These are phyloP conservation scores for Phytophthora fragariaefolia DNA, from an alignment of 352 stramenopile species.

Conservation along the genomic window DNA sequence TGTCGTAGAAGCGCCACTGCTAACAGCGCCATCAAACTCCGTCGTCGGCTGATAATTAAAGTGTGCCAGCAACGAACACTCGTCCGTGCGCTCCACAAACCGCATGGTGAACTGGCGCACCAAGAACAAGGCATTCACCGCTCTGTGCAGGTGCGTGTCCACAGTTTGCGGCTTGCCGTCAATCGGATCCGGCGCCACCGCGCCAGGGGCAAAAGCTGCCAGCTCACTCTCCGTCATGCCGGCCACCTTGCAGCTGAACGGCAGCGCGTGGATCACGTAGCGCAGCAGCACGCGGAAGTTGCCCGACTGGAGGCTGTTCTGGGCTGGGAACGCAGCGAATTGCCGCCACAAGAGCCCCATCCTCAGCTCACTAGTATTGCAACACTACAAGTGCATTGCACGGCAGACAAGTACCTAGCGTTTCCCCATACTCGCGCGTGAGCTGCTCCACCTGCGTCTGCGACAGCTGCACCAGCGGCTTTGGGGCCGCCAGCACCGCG, in stretches of 20 bases:
- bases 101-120: constrained; percentile 77
- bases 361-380: constrained; percentile 8
- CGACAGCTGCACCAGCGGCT: constrained; percentile 59
- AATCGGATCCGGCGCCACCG: constrained; percentile 3
- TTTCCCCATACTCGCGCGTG: constrained; percentile 66
- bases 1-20: constrained; percentile 2
- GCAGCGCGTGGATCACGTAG: constrained; percentile 58
- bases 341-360: neutral
- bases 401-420: constrained; percentile 47
- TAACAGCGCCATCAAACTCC: constrained; percentile 4
- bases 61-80: constrained; percentile 64
- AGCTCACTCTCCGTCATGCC: constrained; percentile 62
- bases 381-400: constrained; percentile 2
- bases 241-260: constrained; percentile 62
- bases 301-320: constrained; percentile 71
- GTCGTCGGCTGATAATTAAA: constrained; percentile 53
- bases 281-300: constrained; percentile 84
- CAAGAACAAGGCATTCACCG: constrained; percentile 78
- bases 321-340: constrained; percentile 36
- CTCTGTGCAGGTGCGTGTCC: constrained; percentile 53
- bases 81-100: constrained; percentile 75
- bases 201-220: constrained; percentile 40
- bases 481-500: constrained; percentile 47
- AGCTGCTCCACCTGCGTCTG: constrained; percentile 65
- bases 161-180: constrained; percentile 50